These are phyloP conservation scores for Dactylellina haptotyla DNA, from an alignment of 2,329 filamentous ascomycete species.

Conservation along the genomic window DNA sequence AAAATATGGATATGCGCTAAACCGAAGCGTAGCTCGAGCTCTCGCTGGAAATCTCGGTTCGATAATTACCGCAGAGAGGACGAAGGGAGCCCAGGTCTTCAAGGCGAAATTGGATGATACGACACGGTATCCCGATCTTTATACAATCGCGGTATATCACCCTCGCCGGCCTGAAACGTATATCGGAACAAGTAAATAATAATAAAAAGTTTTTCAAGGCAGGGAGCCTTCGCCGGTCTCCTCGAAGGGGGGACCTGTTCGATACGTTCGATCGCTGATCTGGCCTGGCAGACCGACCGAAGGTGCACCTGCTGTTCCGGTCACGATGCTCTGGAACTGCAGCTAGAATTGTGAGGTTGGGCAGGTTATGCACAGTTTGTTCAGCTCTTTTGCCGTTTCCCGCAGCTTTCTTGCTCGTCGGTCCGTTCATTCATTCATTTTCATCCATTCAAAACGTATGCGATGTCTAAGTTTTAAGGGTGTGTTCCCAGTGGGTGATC, in stretches of 20 bases:
- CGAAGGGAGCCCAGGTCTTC: constrained; percentile 24
- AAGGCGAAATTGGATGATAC: constrained; percentile 35
- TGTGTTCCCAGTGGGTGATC: constrained; percentile 27
- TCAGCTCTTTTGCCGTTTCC: constrained; percentile 25
- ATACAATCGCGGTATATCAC: constrained; percentile 14
- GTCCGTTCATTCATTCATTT: background rate
- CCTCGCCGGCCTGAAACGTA: constrained; percentile 44
- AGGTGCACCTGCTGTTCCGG: constrained; percentile 54
- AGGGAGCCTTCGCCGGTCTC: constrained; percentile 14
- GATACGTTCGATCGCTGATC: constrained; percentile 48
- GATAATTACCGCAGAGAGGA: constrained; percentile 51
- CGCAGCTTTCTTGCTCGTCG: constrained; percentile 14
- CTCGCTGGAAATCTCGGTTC: constrained; percentile 43
- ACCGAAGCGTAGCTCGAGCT: constrained; percentile 20
- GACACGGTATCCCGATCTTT: constrained; percentile 49
- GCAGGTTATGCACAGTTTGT: constrained; percentile 52
- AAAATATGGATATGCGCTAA: constrained; percentile 6
- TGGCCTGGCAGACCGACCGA: constrained; percentile 54
- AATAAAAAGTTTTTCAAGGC: background rate
- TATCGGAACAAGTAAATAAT: background rate
- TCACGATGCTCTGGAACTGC: constrained; percentile 54
- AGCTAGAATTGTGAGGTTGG: constrained; percentile 53
- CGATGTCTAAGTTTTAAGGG: constrained; percentile 29
- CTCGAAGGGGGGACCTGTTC: constrained; percentile 19
- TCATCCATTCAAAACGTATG: no score